A percentile compares a stretch with the other conserved stretches of the same genome.
phyloP scores from a whole-genome alignment of 2,329 filamentous ascomycete genomes.

The Fusarium coicis region DNA sequence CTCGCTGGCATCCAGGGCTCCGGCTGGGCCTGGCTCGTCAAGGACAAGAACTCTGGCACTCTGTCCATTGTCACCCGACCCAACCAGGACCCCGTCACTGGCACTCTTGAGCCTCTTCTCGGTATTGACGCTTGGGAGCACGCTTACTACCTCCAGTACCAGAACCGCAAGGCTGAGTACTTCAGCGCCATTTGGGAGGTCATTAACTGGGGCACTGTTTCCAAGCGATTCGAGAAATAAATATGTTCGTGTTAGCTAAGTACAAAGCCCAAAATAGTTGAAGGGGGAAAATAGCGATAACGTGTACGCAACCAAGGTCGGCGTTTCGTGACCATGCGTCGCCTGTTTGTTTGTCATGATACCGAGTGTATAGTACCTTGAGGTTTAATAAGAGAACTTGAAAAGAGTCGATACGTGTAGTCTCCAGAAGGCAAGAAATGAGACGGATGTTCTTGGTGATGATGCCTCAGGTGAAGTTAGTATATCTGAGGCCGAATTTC shows the following conservation, averaged over 20 bases:
- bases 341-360: slow-evolving; percentile 33
- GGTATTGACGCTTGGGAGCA: slow-evolving; percentile 98
- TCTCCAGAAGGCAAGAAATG: neutral
- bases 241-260: neutral
- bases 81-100: slow-evolving; percentile 91
- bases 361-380: slow-evolving; percentile 35
- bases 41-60: slow-evolving; percentile 71
- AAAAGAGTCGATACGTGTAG: slow-evolving; percentile 16
- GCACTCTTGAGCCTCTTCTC: slow-evolving; percentile 82
- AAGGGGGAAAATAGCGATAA: slow-evolving; percentile 25
- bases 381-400: slow-evolving; percentile 26
- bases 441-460: neutral
- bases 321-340: neutral
- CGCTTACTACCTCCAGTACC: slow-evolving; percentile 94
- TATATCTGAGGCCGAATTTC: neutral
- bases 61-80: slow-evolving; percentile 76
- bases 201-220: slow-evolving; percentile 92
- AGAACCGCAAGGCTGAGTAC: slow-evolving; percentile 98
- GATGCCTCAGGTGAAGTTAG: neutral
- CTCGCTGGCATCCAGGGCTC: slow-evolving; percentile 84
- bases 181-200: slow-evolving; percentile 95
- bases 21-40: slow-evolving; percentile 91
- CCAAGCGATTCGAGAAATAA: slow-evolving; percentile 74
- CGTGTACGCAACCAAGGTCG: neutral
- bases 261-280: neutral